Evolutionary conservation across 345 rosid genomes (phyloP), one percentile per base, ranked within the genome.

Genomic region (Murraya koenigii): DNA sequence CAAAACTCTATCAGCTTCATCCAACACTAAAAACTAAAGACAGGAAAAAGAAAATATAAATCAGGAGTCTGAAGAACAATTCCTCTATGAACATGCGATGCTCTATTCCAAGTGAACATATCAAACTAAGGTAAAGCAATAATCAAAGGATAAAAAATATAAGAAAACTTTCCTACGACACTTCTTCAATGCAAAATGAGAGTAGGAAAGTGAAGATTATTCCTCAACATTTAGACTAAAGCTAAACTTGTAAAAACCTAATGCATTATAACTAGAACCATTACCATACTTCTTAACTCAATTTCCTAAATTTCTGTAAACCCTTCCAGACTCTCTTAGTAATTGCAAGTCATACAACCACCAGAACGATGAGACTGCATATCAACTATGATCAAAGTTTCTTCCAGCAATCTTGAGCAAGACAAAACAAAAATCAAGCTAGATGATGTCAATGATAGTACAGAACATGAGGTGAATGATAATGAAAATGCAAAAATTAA

Each of bases 1-100:
- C 87, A 96, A 86, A 63, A 96, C 95, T 88, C 98, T 88, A 81
- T 96, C 99, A 14, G 99, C 98, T 82, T 96, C 99, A 56, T 96
- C 99, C 88, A 96, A 80, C 72, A 96, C 97, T 65, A 96, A 87
- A 84, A 90, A 91, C 99, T 90, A 71, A 72, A 77, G 15, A 78
- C 67, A 79, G 52, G 70, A 74, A 62, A 74, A 41, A 36, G 20
- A 47, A 39, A 59, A 58, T 20, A 66, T 6, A 19, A 77, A 35
- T 59, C 52, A 20, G 73, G 20, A 60, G 28, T 41, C 28, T 41
- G 11, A 35, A 13, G 49, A 66, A 44, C 19, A 61, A 33, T 56
- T 23, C 22, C 56, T 44, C 39, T 32, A 71, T 23, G 22, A 38
- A 74, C 8, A 26, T 20, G 30, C 7, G n/a, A 64, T 10, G 17